phyloP scores from a whole-genome alignment of 2,329 filamentous ascomycete species.

The Beauveria bassiana region DNA sequence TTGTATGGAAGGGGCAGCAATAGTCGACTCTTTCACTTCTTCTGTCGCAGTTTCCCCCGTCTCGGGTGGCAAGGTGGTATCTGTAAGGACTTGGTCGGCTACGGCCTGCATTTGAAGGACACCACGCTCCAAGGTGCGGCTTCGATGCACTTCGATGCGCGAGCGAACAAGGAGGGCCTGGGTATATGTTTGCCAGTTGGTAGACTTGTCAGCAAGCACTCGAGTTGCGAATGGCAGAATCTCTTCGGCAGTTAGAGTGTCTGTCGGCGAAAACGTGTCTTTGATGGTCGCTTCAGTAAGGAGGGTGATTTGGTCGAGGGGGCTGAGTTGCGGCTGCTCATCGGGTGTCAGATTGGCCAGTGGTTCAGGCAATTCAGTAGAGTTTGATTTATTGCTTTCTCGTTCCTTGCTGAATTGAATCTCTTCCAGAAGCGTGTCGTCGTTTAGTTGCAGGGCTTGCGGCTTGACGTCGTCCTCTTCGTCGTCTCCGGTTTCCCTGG shows the following conservation, averaged over 20 bases:
- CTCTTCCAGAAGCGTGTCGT: constrained; percentile 85
- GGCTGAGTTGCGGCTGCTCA: constrained; percentile 71
- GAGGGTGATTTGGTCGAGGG: constrained; percentile 84
- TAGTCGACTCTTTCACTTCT: constrained; percentile 20
- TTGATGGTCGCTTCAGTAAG: constrained; percentile 82
- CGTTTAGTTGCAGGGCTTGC: constrained; percentile 70
- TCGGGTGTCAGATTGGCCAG: constrained; percentile 64
- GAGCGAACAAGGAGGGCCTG: constrained; percentile 86
- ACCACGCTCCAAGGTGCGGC: constrained; percentile 80
- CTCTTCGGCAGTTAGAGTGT: constrained; percentile 86
- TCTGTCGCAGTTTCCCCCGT: constrained; percentile 21
- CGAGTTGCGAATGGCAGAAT: constrained; percentile 85
- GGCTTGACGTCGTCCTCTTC: constrained; percentile 37
- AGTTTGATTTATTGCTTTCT: constrained; percentile 28
- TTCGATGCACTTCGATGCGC: constrained; percentile 79
- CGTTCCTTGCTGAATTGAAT: constrained; percentile 66
- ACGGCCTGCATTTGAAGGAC: constrained; percentile 90
- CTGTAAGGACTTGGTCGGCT: constrained; percentile 88
- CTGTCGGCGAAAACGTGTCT: constrained; percentile 74
- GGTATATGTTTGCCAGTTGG: constrained; percentile 97
- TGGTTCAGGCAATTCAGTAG: constrained; percentile 45
- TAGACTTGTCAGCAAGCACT: constrained; percentile 79
- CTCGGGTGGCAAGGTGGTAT: constrained; percentile 47
- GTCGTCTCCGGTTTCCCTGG: constrained; percentile 7
- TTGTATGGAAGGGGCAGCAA: constrained; percentile 37